phyloP scores from a whole-genome alignment of 257 asterid species.

The Jacaranda mimosifolia region DNA sequence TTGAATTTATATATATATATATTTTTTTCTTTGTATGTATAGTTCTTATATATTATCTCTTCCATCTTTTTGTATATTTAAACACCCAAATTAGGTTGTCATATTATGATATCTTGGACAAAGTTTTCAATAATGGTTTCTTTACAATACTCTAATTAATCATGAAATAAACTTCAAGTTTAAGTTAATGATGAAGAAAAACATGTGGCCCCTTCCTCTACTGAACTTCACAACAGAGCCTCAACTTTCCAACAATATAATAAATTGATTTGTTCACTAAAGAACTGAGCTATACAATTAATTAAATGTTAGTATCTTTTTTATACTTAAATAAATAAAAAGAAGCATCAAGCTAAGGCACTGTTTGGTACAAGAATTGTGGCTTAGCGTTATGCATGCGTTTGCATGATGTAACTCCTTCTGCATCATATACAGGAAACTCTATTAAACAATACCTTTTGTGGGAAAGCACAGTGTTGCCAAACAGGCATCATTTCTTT shows the following conservation, averaged over 20 bases:
- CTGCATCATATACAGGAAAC: constrained; percentile 29
- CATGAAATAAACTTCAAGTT: constrained; percentile 46
- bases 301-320: no score
- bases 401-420: constrained; percentile 51
- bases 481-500: constrained; percentile 72
- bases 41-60: not conserved
- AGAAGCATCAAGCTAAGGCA: not conserved
- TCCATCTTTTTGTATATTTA: not conserved
- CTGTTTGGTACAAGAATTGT: constrained; percentile 27
- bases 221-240: constrained; percentile 31
- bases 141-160: constrained; percentile 36
- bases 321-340: not conserved
- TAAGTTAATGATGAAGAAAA: constrained; percentile 46
- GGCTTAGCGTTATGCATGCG: constrained; percentile 44
- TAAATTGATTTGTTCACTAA: constrained; percentile 18
- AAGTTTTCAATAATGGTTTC: constrained; percentile 40
- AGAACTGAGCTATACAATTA: not conserved
- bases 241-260: not conserved
- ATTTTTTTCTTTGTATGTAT: not conserved
- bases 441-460: not conserved
- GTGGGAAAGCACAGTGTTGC: constrained; percentile 45
- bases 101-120: constrained; percentile 37
- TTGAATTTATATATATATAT: not conserved
- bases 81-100: constrained; percentile 30
- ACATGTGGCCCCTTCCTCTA: constrained; percentile 39